Conservation (phyloP, 2,329 filamentous ascomycete species). For the Aspergillus brunneoviolaceus region DNA sequence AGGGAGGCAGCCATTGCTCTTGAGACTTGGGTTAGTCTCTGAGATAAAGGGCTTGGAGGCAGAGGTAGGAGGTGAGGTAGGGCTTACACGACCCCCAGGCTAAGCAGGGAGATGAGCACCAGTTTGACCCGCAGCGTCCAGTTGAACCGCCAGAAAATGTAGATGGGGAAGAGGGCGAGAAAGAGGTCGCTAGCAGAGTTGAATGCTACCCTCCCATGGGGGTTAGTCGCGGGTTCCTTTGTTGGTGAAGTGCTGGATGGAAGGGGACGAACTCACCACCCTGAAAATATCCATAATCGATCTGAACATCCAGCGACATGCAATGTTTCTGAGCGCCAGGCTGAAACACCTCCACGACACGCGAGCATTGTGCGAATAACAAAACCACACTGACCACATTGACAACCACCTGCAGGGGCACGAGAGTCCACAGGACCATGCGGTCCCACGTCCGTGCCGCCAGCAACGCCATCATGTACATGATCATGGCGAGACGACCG, state of each 20-base stretch:
- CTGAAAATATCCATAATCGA: conserved; percentile 5
- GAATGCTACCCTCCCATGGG: background rate
- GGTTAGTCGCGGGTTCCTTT: background rate
- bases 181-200: conserved; percentile 2
- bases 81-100: background rate
- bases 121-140: background rate
- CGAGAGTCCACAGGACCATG: background rate
- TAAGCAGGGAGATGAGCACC: background rate
- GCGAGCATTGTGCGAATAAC: background rate
- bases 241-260: too few relatives aligned
- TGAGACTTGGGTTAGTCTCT: background rate
- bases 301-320: conserved; percentile 2
- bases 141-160: conserved; percentile 2
- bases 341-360: background rate
- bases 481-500: background rate
- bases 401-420: background rate
- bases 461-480: conserved; percentile 1
- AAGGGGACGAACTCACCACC: background rate
- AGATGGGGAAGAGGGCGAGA: conserved; percentile 1
- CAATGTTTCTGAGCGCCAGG: background rate
- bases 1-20: conserved; percentile 9
- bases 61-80: too few relatives aligned
- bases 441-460: background rate
- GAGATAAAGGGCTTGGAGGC: rapidly evolving
- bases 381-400: background rate